Evolutionary conservation across 1,284 basidiomycete genomes (phyloP).

Genomic region (Moesziomyces aphidis): DNA sequence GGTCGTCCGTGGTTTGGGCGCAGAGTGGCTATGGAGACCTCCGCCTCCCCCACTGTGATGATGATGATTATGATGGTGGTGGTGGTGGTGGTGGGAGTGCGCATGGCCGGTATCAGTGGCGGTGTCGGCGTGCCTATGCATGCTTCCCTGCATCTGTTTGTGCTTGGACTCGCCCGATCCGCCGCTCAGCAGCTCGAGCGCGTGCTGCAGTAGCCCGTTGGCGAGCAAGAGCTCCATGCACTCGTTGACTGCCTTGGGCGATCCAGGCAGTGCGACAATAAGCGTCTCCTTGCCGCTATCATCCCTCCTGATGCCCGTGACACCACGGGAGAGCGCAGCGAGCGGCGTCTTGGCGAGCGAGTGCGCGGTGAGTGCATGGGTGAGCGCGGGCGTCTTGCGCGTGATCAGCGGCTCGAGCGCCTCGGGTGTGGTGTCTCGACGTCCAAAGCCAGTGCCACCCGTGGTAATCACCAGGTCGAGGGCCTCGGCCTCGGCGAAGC

Average conservation of each 20-base stretch:
- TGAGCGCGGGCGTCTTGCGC: slow-evolving; percentile 80
- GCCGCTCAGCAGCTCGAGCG: slow-evolving; percentile 79
- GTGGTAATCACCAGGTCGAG: slow-evolving; percentile 73
- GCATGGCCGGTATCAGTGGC: slow-evolving; percentile 30
- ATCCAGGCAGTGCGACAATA: slow-evolving; percentile 83
- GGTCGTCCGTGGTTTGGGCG: slow-evolving; percentile 44
- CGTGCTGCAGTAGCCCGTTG: slow-evolving; percentile 74
- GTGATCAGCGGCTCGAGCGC: slow-evolving; percentile 79
- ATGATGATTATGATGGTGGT: slow-evolving; percentile 69
- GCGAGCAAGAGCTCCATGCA: slow-evolving; percentile 77
- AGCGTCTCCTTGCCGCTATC: slow-evolving; percentile 71
- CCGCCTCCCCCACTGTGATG: slow-evolving; percentile 52
- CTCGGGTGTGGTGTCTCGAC: slow-evolving; percentile 83
- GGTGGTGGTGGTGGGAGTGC: slow-evolving; percentile 20
- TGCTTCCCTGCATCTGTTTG: slow-evolving; percentile 32
- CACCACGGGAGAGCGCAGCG: slow-evolving; percentile 82
- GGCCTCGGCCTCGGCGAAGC: slow-evolving; percentile 16
- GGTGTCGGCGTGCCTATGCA: slow-evolving; percentile 9
- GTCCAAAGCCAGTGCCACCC: slow-evolving; percentile 87
- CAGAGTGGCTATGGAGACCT: slow-evolving; percentile 31
- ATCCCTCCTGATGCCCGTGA: slow-evolving; percentile 75
- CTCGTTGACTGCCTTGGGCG: slow-evolving; percentile 84
- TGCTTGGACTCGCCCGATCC: slow-evolving; percentile 77
- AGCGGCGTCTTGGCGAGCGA: slow-evolving; percentile 81
- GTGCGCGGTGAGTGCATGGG: slow-evolving; percentile 77